phyloP scores from a whole-genome alignment of 805 yeast genomes.

The Maudiozyma barnettii region DNA sequence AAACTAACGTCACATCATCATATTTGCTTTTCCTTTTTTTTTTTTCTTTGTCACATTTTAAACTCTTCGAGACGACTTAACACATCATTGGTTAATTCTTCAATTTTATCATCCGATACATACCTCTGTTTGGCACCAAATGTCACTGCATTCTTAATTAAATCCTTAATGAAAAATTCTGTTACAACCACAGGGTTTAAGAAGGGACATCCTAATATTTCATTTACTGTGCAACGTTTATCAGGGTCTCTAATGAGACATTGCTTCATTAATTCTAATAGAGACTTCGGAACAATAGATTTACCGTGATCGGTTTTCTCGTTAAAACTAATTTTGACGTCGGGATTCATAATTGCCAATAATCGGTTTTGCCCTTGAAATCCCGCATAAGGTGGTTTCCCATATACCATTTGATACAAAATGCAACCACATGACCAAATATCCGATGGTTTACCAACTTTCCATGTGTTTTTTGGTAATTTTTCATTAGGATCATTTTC shows the following conservation, averaged over 20 bases:
- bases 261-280: slow-evolving; percentile 58
- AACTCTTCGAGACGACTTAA: slow-evolving; percentile 38
- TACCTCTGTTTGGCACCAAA: slow-evolving; percentile 50
- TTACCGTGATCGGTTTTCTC: slow-evolving; percentile 42
- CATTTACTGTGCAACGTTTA: slow-evolving; percentile 53
- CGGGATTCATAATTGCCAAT: slow-evolving; percentile 79
- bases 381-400: slow-evolving; percentile 80
- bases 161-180: slow-evolving; percentile 52
- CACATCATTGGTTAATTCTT: slow-evolving; percentile 45
- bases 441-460: slow-evolving; percentile 90
- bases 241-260: slow-evolving; percentile 67
- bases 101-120: slow-evolving; percentile 35
- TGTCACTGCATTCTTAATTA: slow-evolving; percentile 67
- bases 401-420: slow-evolving; percentile 89
- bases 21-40: background rate
- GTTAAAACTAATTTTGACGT: slow-evolving; percentile 52
- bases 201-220: slow-evolving; percentile 54
- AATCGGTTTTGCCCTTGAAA: slow-evolving; percentile 69
- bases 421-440: slow-evolving; percentile 98
- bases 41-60: slow-evolving; percentile 3
- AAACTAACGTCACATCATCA: background rate
- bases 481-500: slow-evolving; percentile 7
- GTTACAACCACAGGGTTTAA: slow-evolving; percentile 68
- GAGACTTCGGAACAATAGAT: slow-evolving; percentile 47
- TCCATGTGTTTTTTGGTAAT: slow-evolving; percentile 35